phyloP scores from a whole-genome alignment of 1,284 basidiomycete species.

The Paramarasmius palmivorus region DNA sequence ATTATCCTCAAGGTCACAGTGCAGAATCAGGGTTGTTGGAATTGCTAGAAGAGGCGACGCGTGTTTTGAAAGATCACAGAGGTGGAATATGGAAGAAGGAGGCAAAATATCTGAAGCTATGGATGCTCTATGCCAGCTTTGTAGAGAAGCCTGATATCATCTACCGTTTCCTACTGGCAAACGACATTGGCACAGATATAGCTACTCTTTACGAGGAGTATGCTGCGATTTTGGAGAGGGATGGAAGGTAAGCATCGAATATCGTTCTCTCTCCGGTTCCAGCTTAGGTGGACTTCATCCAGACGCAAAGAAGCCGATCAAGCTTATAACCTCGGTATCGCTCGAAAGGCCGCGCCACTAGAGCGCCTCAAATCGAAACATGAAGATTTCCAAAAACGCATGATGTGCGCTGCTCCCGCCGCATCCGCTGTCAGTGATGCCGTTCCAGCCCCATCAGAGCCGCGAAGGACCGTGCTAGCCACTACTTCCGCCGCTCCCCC shows the following conservation, averaged over 20 bases:
- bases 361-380: constrained; percentile 77
- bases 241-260: constrained; percentile 44
- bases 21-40: constrained; percentile 79
- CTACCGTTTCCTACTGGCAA: constrained; percentile 77
- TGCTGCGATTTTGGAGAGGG: constrained; percentile 68
- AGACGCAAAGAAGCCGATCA: constrained; percentile 88
- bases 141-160: constrained; percentile 68
- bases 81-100: constrained; percentile 68
- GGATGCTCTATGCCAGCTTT: constrained; percentile 80
- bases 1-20: constrained; percentile 65
- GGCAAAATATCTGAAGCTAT: constrained; percentile 81
- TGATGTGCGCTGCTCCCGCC: constrained; percentile 53
- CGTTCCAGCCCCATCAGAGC: constrained; percentile 27
- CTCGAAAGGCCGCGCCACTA: constrained; percentile 72
- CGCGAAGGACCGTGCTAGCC: constrained; percentile 36
- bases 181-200: constrained; percentile 77
- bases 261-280: background rate
- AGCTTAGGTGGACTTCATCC: too few relatives aligned
- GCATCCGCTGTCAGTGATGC: constrained; percentile 24
- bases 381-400: constrained; percentile 81
- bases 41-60: constrained; percentile 80
- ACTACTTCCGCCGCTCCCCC: constrained; percentile 29
- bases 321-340: constrained; percentile 85
- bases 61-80: constrained; percentile 69
- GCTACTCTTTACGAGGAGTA: constrained; percentile 84